Evolutionary conservation across 164 flowering plant species (phyloP), one percentile per base, ranked within the genome.

Genomic region (Aristolochia contorta): DNA sequence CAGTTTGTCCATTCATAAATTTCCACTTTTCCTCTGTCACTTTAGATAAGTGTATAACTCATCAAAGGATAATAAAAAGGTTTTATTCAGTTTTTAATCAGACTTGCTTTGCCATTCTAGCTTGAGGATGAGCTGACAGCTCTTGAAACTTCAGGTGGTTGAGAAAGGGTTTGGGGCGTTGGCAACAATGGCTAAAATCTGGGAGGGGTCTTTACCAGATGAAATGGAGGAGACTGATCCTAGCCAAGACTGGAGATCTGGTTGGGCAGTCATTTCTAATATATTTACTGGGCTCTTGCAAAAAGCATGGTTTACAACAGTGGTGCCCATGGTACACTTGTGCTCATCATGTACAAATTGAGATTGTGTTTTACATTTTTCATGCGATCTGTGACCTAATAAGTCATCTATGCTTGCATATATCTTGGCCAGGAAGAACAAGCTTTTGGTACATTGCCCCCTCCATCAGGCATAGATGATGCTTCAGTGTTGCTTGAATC

Each of bases 81-180:
- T 18, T 18, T 18, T 8, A 6, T 49, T 49, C 14, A 10, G 22
- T 49, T 20, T 49, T 49, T 18, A 37, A 3, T 49, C 22, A 49
- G 4, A 5, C 10, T 1, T 18, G 53, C n/a, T 49, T 49, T 18
- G 22, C 53, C 20, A 49, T 49, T 49, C 16, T 18, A 49, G 20
- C 4, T 65, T 48, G 16, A 43, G 16, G 56, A 69, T 64, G 55
- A 19, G n/a, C 21, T 61, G 61, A 32, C 54, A 43, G 0, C 55
- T 47, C 3, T 54, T 23, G 48, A 57, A 59, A 56, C 43, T 16
- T 48, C 47, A 88, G 92, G 79, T 83, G 64, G 90, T 77, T 57
- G 86, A 79, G 64, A 70, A 62, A 58, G 91, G 88, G 46, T 84
- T 88, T 74, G 82, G 81, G 32, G 73, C 89, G 52, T 67, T 89